Base-by-base conservation (phyloP, 2,329 filamentous ascomycete genomes). In the Stemphylium lycopersici region DNA sequence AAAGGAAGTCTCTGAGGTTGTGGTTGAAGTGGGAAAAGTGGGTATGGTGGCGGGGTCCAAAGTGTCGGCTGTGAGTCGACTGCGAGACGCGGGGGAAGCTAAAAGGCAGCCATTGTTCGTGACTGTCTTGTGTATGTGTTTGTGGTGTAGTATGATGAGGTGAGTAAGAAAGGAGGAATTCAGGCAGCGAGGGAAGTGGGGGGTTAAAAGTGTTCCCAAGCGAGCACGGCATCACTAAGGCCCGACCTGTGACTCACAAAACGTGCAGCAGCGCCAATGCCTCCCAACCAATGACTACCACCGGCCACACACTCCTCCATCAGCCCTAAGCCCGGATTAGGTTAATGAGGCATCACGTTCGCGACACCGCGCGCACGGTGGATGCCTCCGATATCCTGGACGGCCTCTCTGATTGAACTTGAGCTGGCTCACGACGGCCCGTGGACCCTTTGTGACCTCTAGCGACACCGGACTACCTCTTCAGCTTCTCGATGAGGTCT, bases 71-170 rank as follows among this genome's bases (percentile, higher is more conserved):
- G 47, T 58, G 51, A 59, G 68, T 49, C 56, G 68, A 71, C 67
- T 34, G 58, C 26, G 55, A 57, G 66, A 44, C 50, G 58, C 57
- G 64, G 57, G 65, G 59, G 56, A 59, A 63, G 53, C 65, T 72
- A 77, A 59, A 73, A 76, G 71, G 63, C 72, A 72, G 72, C 72
- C 74, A 76, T 76, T 75, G 37, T 47, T 69, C 33, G 49, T 67
- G 67, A 68, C 66, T 73, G 70, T 72, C 69, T 69, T 62, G 41
- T 56, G 45, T 64, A 44, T 67, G 24, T 56, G 37, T 52, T 53
- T 51, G 58, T 62, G 53, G 49, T 56, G 63, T 57, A 56, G 58
- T 55, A 41, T 62, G 60, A 48, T 63, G 57, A 54, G 59, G 49
- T 55, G 40, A 37, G 57, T 53, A 60, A 56, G 56, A 65, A 58